Conservation (phyloP, 2,329 filamentous ascomycete genomes). For the Cercospora sesami region DNA sequence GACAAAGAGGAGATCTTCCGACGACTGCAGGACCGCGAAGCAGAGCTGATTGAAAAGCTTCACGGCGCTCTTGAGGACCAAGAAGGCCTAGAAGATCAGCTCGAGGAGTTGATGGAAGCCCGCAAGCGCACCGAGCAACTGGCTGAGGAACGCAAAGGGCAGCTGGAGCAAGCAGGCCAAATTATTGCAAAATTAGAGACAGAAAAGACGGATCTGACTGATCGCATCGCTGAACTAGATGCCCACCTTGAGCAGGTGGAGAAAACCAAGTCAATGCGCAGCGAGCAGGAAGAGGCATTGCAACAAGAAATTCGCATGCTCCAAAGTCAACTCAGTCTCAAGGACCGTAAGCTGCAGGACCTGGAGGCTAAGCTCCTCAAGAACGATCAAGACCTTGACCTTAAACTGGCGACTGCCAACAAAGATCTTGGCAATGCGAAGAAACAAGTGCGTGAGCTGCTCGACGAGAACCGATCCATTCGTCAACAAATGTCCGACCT, state of each 20-base stretch:
- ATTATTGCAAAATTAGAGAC: constrained; percentile 83
- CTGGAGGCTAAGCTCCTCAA: constrained; percentile 80
- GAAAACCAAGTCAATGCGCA: constrained; percentile 68
- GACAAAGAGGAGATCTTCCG: constrained; percentile 99
- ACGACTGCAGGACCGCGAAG: constrained; percentile 86
- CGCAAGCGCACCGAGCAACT: constrained; percentile 88
- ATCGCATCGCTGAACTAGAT: constrained; percentile 69
- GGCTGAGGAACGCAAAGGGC: constrained; percentile 71
- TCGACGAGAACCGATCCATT: constrained; percentile 77
- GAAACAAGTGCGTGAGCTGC: constrained; percentile 71
- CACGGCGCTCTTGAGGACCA: constrained; percentile 90
- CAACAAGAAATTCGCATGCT: constrained; percentile 86
- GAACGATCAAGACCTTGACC: constrained; percentile 82
- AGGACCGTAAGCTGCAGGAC: constrained; percentile 86
- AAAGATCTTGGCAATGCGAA: constrained; percentile 77
- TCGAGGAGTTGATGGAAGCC: constrained; percentile 82
- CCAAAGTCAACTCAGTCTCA: constrained; percentile 82
- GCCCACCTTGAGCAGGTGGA: constrained; percentile 69
- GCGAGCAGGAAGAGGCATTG: constrained; percentile 72
- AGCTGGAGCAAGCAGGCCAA: constrained; percentile 86
- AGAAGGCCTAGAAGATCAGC: constrained; percentile 87
- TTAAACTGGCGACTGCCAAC: constrained; percentile 74
- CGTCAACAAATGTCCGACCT: constrained; percentile 83
- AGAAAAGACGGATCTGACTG: constrained; percentile 75
- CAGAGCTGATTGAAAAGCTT: constrained; percentile 89